Percentiles rank a stretch among this genome's conserved stretches.
phyloP scores from a whole-genome alignment of 179 eudicot species.

The Corrigiola litoralis region DNA sequence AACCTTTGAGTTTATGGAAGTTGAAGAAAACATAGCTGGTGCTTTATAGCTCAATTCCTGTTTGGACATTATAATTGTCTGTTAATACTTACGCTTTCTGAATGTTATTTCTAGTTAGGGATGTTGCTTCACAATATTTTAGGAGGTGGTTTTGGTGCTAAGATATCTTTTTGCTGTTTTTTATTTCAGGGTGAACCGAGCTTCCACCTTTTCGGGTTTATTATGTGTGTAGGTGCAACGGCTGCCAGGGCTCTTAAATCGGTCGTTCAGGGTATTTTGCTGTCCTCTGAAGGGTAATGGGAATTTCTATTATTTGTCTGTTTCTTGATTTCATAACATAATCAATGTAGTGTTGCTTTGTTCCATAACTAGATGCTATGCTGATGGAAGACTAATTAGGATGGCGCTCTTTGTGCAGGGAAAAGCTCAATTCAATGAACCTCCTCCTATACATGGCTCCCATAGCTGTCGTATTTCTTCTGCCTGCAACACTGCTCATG shows the following conservation, averaged over 20 bases:
- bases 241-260: constrained; percentile 90
- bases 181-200: constrained; percentile 67
- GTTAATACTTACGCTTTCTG: neutral
- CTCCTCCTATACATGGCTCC: constrained; percentile 91
- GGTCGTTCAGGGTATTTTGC: constrained; percentile 79
- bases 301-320: neutral
- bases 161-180: neutral
- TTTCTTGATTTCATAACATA: neutral
- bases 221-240: constrained; percentile 77
- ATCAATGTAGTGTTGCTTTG: neutral
- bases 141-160: neutral
- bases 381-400: neutral
- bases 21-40: neutral
- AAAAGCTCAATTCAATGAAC: constrained; percentile 86
- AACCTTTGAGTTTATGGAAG: neutral
- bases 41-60: neutral
- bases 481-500: constrained; percentile 75
- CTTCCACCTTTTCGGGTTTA: constrained; percentile 73
- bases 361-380: neutral
- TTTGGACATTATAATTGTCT: neutral
- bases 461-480: constrained; percentile 73
- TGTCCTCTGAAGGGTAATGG: constrained; percentile 76
- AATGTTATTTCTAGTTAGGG: neutral
- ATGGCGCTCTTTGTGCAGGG: constrained; percentile 35
- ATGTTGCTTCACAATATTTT: neutral